A percentile compares a stretch with the other conserved stretches of the same genome.
These are phyloP conservation scores for Daldinia grandis DNA, from an alignment of 495 filamentous ascomycete genomes.

Conservation along the genomic window DNA sequence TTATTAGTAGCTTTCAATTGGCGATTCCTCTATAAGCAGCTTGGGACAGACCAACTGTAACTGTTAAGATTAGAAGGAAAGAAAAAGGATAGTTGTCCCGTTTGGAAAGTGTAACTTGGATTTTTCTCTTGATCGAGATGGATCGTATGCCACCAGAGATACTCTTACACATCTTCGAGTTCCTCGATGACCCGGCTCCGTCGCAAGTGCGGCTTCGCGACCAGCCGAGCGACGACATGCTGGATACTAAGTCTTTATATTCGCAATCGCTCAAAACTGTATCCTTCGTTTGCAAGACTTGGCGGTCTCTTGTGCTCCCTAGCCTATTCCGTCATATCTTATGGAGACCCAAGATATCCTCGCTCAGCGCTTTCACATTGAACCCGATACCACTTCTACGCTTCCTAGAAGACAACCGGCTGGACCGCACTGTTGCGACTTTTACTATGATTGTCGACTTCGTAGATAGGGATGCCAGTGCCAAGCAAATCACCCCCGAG, in stretches of 20 bases:
- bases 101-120: background rate
- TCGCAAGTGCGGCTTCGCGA: slow-evolving; percentile 50
- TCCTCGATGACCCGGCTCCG: slow-evolving; percentile 47
- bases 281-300: slow-evolving; percentile 52
- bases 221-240: slow-evolving; percentile 47
- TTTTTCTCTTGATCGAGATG: slow-evolving; percentile 28
- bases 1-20: background rate
- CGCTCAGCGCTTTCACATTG: slow-evolving; percentile 37
- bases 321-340: slow-evolving; percentile 54
- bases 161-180: slow-evolving; percentile 50
- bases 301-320: slow-evolving; percentile 50
- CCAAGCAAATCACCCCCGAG: slow-evolving; percentile 33
- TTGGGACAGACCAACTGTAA: background rate
- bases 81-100: background rate
- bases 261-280: slow-evolving; percentile 48
- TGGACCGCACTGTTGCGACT: slow-evolving; percentile 45
- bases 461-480: slow-evolving; percentile 20
- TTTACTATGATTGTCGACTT: slow-evolving; percentile 47
- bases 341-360: slow-evolving; percentile 45
- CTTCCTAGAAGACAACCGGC: slow-evolving; percentile 44
- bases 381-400: slow-evolving; percentile 45
- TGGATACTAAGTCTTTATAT: slow-evolving; percentile 29
- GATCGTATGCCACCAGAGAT: slow-evolving; percentile 54
- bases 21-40: background rate
- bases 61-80: background rate